These are phyloP conservation scores for Drosera spatulata DNA, from an alignment of 179 eudicot genomes.

Conservation along the genomic window DNA sequence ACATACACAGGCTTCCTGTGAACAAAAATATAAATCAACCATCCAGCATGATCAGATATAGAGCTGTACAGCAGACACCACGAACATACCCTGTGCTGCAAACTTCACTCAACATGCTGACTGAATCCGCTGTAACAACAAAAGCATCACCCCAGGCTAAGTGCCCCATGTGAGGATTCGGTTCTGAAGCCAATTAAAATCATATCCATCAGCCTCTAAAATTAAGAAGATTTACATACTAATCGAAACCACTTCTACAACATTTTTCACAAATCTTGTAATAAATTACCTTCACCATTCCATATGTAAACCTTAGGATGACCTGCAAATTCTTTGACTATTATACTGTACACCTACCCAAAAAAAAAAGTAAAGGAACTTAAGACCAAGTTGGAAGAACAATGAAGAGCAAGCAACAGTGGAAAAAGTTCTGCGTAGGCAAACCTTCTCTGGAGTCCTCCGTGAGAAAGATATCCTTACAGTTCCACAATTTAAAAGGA, in stretches of 20 bases:
- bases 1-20: conserved; percentile 95
- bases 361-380: neutral
- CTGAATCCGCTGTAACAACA: conserved; percentile 84
- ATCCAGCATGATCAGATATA: conserved; percentile 1
- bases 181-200: conserved; percentile 30
- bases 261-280: neutral
- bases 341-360: conserved; percentile 43
- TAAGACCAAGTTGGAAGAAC: neutral
- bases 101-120: conserved; percentile 97
- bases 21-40: conserved; percentile 5
- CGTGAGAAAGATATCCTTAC: conserved; percentile 71
- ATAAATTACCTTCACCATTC: conserved; percentile 78
- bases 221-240: neutral
- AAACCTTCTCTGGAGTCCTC: conserved; percentile 84
- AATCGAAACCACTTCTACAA: too few species aligned
- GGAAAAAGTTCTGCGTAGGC: conserved; percentile 2
- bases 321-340: conserved; percentile 66
- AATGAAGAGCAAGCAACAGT: conserved; percentile 1
- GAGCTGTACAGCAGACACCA: neutral
- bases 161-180: conserved; percentile 96
- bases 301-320: conserved; percentile 81
- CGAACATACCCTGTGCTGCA: conserved; percentile 88
- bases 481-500: conserved; percentile 56
- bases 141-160: conserved; percentile 98
- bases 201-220: conserved; percentile 3